Evolutionary conservation across 345 rosid genomes (phyloP), one percentile per base, ranked within the genome.

Genomic region (Erysimum cheiranthoides): DNA sequence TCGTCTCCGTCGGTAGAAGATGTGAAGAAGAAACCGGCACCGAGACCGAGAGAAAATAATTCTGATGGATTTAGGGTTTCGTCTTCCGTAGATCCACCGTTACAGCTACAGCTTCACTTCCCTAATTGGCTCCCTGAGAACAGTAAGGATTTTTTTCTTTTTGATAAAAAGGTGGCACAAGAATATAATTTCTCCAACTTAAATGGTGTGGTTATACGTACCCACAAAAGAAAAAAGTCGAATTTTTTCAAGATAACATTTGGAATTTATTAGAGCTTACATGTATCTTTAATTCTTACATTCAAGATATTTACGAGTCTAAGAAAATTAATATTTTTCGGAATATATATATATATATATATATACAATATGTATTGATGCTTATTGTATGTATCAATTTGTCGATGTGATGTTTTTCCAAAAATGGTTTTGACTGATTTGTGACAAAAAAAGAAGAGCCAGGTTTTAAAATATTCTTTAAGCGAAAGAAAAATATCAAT

Each of bases 51-150:
- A 32, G 36, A 28, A 36, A 45, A 39, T 21, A 47, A 12, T 43
- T 52, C 70, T 13, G 64, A 66, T 18, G 61, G 59, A 59, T 51
- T 78, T 78, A 83, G 73, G 78, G 79, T 73, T 53, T 73, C 86
- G 5, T 71, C 81, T 12, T 71, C 85, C 12, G 10, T 76, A 21
- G 93, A 86, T 77, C 86, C 83, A 45, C 86, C 92, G 5, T 43
- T 89, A 74, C 86, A 88, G 82, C 98, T 94, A 66, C 87, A 82
- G 73, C 82, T 85, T 83, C 89, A 81, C 51, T 84, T 87, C 70
- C 96, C 92, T 53, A 68, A 39, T 50, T 90, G 98, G 96, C 92
- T 89, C 49, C 16, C 86, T 10, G 82, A 83, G 52, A 81, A 79
- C 65, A 38, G 96, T 90, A 83, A 81, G 82, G 17, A 3, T 71